Evolutionary conservation across 2,329 filamentous ascomycete genomes (phyloP).

Genomic region (Aspergillus nomiae): DNA sequence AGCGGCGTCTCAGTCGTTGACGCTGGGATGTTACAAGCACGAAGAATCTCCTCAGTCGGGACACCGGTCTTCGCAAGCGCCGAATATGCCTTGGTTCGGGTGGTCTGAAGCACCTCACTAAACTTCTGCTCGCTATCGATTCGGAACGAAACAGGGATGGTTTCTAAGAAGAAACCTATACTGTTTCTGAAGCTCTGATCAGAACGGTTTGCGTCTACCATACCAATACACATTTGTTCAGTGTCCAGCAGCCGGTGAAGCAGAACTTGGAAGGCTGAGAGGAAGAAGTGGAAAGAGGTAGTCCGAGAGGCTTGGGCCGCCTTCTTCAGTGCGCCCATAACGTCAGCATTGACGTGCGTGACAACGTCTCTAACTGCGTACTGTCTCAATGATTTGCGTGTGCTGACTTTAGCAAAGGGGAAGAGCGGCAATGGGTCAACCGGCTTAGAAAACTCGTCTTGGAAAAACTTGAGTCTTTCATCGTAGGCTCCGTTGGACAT

Average conservation of each 20-base stretch:
- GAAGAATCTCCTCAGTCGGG: conserved; percentile 38
- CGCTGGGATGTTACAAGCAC: conserved; percentile 24
- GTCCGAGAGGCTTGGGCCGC: conserved; percentile 11
- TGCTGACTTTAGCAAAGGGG: conserved; percentile 20
- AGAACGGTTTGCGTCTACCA: conserved; percentile 41
- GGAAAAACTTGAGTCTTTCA: conserved; percentile 8
- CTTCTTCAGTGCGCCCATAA: conserved; percentile 18
- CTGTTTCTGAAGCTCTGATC: conserved; percentile 27
- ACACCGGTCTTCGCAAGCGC: conserved; percentile 30
- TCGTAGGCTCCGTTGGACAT: conserved; percentile 7
- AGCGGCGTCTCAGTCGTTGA: conserved; percentile 33
- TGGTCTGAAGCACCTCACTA: conserved; percentile 16
- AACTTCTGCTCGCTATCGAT: conserved; percentile 19
- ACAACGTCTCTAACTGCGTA: conserved; percentile 13
- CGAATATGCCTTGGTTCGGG: conserved; percentile 16
- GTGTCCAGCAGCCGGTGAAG: conserved; percentile 27
- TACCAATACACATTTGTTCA: conserved; percentile 43
- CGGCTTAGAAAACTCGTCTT: not conserved
- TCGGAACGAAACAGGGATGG: conserved; percentile 40
- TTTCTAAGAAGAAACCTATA: conserved; percentile 44
- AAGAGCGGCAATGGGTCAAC: conserved; percentile 24
- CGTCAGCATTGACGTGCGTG: conserved; percentile 10
- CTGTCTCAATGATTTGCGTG: conserved; percentile 14
- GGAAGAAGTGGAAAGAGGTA: conserved; percentile 38
- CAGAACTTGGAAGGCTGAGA: conserved; percentile 36